phyloP scores from a whole-genome alignment of 148 eudicot genomes.

The Vaccinium corymbosum region DNA sequence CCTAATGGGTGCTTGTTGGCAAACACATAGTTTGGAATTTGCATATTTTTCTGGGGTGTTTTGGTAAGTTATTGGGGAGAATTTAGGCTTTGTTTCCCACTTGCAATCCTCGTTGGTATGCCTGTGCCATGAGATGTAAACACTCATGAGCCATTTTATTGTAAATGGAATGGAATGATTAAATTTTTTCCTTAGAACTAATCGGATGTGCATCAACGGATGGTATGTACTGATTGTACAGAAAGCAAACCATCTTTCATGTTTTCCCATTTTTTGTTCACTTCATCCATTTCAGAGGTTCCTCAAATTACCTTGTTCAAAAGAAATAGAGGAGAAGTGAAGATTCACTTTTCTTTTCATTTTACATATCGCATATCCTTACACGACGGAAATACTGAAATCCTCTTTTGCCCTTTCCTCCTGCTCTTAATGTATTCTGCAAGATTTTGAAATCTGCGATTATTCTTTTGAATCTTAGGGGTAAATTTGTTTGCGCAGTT shows the following conservation, averaged over 20 bases:
- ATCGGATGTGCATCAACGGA: neutral
- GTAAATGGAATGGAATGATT: neutral
- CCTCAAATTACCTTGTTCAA: neutral
- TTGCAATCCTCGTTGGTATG: neutral
- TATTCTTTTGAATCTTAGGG: neutral
- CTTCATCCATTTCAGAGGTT: neutral
- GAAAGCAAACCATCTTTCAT: constrained; percentile 3
- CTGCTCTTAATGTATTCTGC: neutral
- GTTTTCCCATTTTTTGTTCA: neutral
- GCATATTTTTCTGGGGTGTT: neutral
- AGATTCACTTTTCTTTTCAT: neutral
- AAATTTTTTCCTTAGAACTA: neutral
- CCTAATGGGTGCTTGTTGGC: neutral
- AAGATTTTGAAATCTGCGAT: neutral
- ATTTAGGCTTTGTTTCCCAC: neutral
- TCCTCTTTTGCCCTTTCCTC: constrained; percentile 4
- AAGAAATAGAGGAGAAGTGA: neutral
- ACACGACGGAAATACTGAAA: neutral
- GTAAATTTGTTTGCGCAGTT: neutral
- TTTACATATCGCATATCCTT: neutral
- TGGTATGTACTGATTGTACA: neutral
- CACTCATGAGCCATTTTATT: neutral
- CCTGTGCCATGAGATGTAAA: neutral
- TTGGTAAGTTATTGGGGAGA: neutral
- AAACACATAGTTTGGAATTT: neutral